Percentiles rank a stretch among this genome's conserved stretches.
phyloP scores from a whole-genome alignment of 2,329 filamentous ascomycete genomes.

The Monosporascus ibericus region DNA sequence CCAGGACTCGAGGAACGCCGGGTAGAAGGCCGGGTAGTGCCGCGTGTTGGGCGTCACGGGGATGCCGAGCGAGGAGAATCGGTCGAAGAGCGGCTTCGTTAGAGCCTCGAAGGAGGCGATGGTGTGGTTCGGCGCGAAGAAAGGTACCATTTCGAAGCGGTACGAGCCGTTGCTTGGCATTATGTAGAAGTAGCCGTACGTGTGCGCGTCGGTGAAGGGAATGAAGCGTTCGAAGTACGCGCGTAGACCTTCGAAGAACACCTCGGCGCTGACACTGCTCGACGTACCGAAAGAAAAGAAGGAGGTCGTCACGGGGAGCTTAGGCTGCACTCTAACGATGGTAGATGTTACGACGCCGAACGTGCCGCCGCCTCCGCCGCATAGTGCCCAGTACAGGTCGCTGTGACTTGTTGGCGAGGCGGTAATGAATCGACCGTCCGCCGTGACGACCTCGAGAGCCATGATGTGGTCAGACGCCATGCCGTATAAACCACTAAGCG shows the following conservation, averaged over 20 bases:
- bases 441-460: slow-evolving; percentile 11
- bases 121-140: slow-evolving; percentile 14
- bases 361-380: slow-evolving; percentile 42
- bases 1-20: slow-evolving; percentile 29
- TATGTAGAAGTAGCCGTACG: slow-evolving; percentile 18
- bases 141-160: slow-evolving; percentile 8
- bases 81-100: slow-evolving; percentile 17
- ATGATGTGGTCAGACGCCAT: slow-evolving; percentile 39
- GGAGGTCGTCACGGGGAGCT: slow-evolving; percentile 6
- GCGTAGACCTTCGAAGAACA: slow-evolving; percentile 12
- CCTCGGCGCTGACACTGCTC: slow-evolving; percentile 15
- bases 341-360: slow-evolving; percentile 37
- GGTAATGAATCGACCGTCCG: slow-evolving; percentile 20
- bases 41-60: slow-evolving; percentile 13
- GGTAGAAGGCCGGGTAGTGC: slow-evolving; percentile 26
- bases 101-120: slow-evolving; percentile 7
- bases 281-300: slow-evolving; percentile 3
- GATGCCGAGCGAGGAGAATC: slow-evolving; percentile 16
- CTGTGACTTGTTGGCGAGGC: slow-evolving; percentile 34
- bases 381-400: slow-evolving; percentile 49
- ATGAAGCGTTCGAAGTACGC: slow-evolving; percentile 14
- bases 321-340: slow-evolving; percentile 10
- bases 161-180: not conserved
- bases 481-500: slow-evolving; percentile 30
- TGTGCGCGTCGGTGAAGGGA: slow-evolving; percentile 18